Base-by-base conservation (phyloP, 371 early-diverging fungal species). In the Saksenaea oblongispora region DNA sequence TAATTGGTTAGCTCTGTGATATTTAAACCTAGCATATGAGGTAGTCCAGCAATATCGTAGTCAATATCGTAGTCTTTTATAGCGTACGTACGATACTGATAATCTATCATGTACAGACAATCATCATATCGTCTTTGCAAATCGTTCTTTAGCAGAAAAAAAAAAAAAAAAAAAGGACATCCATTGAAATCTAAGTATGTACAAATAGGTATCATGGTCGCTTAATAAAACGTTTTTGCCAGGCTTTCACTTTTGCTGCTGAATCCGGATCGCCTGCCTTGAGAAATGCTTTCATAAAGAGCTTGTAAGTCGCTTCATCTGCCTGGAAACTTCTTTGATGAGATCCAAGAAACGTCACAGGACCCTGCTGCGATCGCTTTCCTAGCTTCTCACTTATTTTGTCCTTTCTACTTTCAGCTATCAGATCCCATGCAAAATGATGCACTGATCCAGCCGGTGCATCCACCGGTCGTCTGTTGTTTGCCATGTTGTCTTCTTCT, bases 271-370 rank as follows among this genome's bases (percentile, higher is more conserved):
- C 74, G 15, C 65, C 62, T 1, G 63, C 61, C n/a, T 62, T 64
- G 2, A 58, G 55, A 63, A 78, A 78, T 14, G 78, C 78, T 56
- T 71, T 75, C 61, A 75, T 73, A 64, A 78, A 78, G 3, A 75
- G 41, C 54, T 71, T 73, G 24, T 71, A 75, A 4, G 78, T 78
- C 7, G 64, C 56, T 39, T 64, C 56, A 39, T 78, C 68, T 18
- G 78, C 59, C 35, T 69, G 51, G 59, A 28, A 24, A 59, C 15
- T 47, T 18, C 5, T 59, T 65, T 11, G 63, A 57, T 34, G 70
- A 69, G 5, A 63, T 54, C 4, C 57, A 54, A 17, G 67, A n/a
- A 59, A 66, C 62, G 1, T 54, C 66, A 58, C 39, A 28, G 31
- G 5, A 17, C n/a, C 47, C 44, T 39, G 34, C 28, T 56, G 58